Evolutionary conservation across 352 stramenopile genomes (phyloP).

Genomic region (Phytophthora boehmeriae): DNA sequence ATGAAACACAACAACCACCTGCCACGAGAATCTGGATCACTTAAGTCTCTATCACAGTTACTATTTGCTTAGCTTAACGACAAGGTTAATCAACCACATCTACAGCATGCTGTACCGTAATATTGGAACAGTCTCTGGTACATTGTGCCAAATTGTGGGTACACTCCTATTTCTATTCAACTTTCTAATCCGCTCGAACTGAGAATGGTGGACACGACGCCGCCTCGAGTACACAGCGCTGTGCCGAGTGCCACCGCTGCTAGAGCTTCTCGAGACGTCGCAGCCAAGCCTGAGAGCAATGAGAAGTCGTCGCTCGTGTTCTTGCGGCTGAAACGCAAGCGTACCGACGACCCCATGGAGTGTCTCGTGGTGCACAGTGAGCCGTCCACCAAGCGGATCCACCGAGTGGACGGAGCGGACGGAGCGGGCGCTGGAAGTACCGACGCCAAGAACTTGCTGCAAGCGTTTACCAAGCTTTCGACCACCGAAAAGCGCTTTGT

Average conservation of each 20-base stretch:
- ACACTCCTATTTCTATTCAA: not conserved
- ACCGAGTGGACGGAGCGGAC: constrained; percentile 3
- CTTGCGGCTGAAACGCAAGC: constrained; percentile 83
- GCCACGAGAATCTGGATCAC: too few species aligned
- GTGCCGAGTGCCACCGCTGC: constrained; percentile 9
- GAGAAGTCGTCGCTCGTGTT: constrained; percentile 62
- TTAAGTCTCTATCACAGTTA: too few species aligned
- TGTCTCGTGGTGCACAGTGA: constrained; percentile 68
- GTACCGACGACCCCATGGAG: constrained; percentile 80
- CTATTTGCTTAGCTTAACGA: too few species aligned
- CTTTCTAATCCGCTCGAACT: not conserved
- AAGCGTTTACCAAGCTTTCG: constrained; percentile 67
- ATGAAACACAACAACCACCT: too few species aligned
- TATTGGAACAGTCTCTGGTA: too few species aligned
- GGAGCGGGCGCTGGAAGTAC: constrained; percentile 1
- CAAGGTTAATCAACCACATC: too few species aligned
- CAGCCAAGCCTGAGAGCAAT: constrained; percentile 1
- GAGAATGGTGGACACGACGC: constrained; percentile 29
- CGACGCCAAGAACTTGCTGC: constrained; percentile 41
- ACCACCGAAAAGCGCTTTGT: constrained; percentile 76
- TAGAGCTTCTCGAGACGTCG: constrained; percentile 8
- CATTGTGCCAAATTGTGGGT: not conserved
- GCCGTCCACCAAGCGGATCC: constrained; percentile 24
- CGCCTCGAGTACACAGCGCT: not conserved
- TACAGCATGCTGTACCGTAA: too few species aligned